Evolutionary conservation across 139 green algal species (phyloP).

Genomic region (Coelastrella sp.): DNA sequence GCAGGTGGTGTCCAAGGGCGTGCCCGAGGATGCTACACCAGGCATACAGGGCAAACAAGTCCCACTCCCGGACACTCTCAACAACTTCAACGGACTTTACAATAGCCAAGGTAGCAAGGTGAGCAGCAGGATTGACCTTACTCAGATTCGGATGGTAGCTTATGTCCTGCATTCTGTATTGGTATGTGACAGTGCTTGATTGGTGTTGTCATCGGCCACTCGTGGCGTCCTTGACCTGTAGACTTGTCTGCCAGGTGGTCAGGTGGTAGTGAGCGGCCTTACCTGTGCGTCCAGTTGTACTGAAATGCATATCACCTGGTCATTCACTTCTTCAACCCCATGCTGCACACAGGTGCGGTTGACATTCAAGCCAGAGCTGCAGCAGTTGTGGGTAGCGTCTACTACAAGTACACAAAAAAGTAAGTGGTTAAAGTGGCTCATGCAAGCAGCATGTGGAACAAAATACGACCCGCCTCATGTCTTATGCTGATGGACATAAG

Average conservation of each 20-base stretch:
- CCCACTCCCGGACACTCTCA: constrained; percentile 59
- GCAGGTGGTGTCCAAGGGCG: constrained; percentile 66
- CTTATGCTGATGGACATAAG: too few relatives aligned
- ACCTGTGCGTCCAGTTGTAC: not conserved
- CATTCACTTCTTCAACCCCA: not conserved
- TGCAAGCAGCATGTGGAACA: not conserved
- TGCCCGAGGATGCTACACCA: constrained; percentile 62
- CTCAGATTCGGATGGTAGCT: too few relatives aligned
- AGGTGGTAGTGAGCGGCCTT: too few relatives aligned
- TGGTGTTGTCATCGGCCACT: too few relatives aligned
- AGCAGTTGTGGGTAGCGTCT: constrained; percentile 75
- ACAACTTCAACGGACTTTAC: constrained; percentile 66
- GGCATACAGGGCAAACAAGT: constrained; percentile 66
- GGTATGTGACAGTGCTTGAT: too few relatives aligned
- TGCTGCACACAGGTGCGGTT: constrained; percentile 62
- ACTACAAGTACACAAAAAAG: constrained; percentile 64
- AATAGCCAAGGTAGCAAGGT: constrained; percentile 74
- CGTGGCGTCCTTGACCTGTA: too few relatives aligned
- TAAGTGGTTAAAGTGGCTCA: not conserved
- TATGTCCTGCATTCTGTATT: too few relatives aligned
- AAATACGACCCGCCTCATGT: too few relatives aligned
- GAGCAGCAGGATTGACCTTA: not conserved
- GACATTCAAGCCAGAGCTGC: constrained; percentile 73
- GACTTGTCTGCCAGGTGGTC: too few relatives aligned
- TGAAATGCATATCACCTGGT: not conserved